Evolutionary conservation across 2,329 filamentous ascomycete species (phyloP).

Genomic region (Talaromyces sp.): DNA sequence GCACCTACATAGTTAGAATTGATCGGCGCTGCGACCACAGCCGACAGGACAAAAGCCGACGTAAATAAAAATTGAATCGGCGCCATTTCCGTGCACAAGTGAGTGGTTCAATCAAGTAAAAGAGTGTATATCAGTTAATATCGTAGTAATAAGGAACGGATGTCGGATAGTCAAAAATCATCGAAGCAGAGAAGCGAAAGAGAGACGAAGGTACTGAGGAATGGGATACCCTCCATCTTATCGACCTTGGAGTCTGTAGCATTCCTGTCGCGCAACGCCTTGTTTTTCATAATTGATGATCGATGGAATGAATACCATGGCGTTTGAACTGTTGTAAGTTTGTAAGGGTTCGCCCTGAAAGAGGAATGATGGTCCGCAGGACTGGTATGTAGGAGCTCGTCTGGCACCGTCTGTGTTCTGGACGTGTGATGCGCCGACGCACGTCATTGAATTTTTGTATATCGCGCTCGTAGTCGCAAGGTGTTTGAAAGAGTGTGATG

Average conservation of each 20-base stretch:
- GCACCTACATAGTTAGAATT: neutral
- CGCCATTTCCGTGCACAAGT: conserved; percentile 11
- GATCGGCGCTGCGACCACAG: conserved; percentile 13
- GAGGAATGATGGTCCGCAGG: conserved; percentile 16
- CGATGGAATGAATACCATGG: neutral
- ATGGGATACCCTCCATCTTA: conserved; percentile 8
- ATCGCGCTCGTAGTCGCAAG: neutral
- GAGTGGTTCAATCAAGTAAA: conserved; percentile 3
- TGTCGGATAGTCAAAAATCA: neutral
- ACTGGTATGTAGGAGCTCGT: conserved; percentile 13
- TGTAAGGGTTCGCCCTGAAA: conserved; percentile 16
- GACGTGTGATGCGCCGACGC: neutral
- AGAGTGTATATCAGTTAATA: conserved; percentile 13
- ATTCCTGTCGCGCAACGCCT: conserved; percentile 3
- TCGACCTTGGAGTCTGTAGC: neutral
- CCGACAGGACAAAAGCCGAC: conserved; percentile 12
- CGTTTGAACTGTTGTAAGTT: neutral
- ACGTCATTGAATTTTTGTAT: neutral
- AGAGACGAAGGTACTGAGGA: neutral
- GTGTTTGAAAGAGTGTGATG: neutral
- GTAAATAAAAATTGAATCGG: conserved; percentile 13
- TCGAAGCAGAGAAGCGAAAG: neutral
- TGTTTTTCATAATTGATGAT: neutral
- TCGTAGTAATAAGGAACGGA: neutral
- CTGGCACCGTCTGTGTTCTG: neutral